Base-by-base conservation (phyloP, 2,329 filamentous ascomycete species). In the Didymella exigua region DNA sequence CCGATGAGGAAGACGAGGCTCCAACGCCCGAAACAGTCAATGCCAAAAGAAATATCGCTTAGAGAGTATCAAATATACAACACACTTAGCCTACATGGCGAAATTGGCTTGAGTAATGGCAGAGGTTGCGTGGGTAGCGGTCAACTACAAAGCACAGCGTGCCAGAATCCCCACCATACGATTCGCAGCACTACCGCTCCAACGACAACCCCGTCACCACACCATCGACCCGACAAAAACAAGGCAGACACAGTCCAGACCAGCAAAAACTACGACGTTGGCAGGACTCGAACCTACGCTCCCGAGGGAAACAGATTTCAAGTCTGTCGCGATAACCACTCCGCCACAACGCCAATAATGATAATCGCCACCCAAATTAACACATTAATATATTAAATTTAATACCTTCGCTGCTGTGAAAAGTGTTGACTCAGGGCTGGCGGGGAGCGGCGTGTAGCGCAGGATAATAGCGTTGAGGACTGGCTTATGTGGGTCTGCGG, bases 291-390 rank as follows among this genome's bases (percentile, higher is more conserved):
- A 72, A 73, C 68, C 65, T 64, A 63, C 68, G 69, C 61, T 71
- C 70, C 70, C 68, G 38, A 72, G 47, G 70, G 69, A 71, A 73
- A 65, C 69, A 73, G 70, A 72, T 72, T 72, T 71, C 70, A 71
- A 72, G 69, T 72, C 70, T 73, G 70, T 65, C 70, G 69, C 69
- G 64, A 65, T 73, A 71, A 72, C 69, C 69, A 70, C 68, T 71
- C 69, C 67, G 67, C 69, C 68, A 72, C 65, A 62, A 67, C 63
- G 68, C 65, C 47, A 6, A 8, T 43, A 10, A 1, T 38, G 44
- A 49, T 49, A 48, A 7, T 48, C 11, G 44, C 21, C 30, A 38
- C 24, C 30, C 21, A 18, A 18, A 34, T 23, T 53, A 30, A 8
- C 4, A 5, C 0, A 14, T 2, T 2, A 27, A 26, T 42, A 44